These are phyloP conservation scores for Planoprotostelium fungivorum DNA, from an alignment of 78 protist species.

Conservation along the genomic window DNA sequence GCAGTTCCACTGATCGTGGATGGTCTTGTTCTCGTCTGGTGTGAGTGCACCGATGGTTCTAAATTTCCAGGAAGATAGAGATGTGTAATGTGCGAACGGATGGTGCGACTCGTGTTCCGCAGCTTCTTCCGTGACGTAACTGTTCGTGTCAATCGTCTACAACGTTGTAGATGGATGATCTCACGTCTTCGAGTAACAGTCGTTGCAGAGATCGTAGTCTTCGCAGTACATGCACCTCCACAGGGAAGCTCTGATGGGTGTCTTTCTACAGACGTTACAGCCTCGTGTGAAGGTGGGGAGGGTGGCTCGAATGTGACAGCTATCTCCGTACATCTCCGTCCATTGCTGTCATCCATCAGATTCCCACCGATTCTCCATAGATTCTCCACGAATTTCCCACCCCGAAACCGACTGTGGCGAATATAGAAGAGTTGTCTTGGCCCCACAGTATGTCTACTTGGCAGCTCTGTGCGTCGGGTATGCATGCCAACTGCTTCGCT, in stretches of 20 bases:
- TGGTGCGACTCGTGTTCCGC: not conserved
- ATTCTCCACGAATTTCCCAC: not conserved
- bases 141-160: not conserved
- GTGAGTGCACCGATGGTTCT: not conserved
- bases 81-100: not conserved
- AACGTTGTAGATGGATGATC: not conserved
- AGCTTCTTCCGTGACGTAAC: not conserved
- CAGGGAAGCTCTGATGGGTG: not conserved
- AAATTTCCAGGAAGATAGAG: not conserved
- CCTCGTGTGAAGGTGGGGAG: not conserved
- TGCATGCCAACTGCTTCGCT: not conserved
- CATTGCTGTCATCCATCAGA: not conserved
- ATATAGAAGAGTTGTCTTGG: not conserved
- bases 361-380: no score
- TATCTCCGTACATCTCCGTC: not conserved
- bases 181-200: not conserved
- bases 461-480: not conserved
- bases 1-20: not conserved
- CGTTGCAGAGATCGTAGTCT: not conserved
- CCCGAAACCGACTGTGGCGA: not conserved
- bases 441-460: not conserved
- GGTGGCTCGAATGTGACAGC: not conserved
- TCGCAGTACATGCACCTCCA: not conserved
- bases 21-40: not conserved
- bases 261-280: not conserved